These are phyloP conservation scores for Termitomyces sp. DNA, from an alignment of 768 basidiomycete genomes.

Conservation along the genomic window DNA sequence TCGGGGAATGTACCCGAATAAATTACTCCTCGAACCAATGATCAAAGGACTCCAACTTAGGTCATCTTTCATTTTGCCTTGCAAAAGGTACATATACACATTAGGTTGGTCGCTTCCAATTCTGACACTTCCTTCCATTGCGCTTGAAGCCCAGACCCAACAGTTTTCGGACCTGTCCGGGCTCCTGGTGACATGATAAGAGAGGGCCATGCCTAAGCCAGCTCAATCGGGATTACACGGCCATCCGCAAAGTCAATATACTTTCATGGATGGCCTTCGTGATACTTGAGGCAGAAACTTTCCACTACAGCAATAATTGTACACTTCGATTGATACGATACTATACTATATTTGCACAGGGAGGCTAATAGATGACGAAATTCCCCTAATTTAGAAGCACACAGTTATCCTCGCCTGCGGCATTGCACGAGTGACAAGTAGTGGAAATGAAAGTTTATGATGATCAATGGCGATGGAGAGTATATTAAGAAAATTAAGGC, in stretches of 20 bases:
- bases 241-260: constrained; percentile 1
- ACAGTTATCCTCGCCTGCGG: background rate
- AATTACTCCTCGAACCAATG: background rate
- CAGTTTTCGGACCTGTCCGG: background rate
- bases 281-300: constrained; percentile 4
- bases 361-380: constrained; percentile 13
- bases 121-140: background rate
- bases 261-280: constrained; percentile 5
- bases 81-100: background rate
- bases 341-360: background rate
- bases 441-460: constrained; percentile 6
- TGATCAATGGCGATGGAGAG: background rate
- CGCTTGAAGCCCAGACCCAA: background rate
- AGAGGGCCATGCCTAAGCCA: background rate
- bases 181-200: constrained; percentile 1
- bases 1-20: background rate
- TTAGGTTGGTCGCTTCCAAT: background rate
- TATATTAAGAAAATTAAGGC: constrained; percentile 3
- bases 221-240: background rate
- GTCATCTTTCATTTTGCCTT: background rate
- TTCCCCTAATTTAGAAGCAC: too few relatives aligned
- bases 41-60: background rate
- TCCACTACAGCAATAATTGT: constrained; percentile 3
- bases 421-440: background rate
- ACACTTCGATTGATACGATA: background rate